phyloP scores from a whole-genome alignment of 1,284 basidiomycete species.

The Polyporus tsugae region DNA sequence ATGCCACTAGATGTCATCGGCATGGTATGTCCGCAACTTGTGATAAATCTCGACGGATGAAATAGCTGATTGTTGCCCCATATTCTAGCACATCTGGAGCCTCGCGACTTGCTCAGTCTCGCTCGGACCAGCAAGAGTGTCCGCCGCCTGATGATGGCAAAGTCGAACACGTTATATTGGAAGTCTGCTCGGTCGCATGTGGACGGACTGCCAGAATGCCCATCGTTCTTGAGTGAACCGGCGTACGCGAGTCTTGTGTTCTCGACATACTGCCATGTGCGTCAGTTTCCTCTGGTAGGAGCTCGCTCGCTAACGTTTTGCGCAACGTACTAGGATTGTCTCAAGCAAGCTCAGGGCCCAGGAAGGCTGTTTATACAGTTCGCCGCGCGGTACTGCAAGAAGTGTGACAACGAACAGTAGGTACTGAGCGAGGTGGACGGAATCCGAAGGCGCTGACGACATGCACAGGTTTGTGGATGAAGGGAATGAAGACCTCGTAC shows the following conservation, averaged over 20 bases:
- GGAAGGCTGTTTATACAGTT: not conserved
- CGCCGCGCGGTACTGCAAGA: not conserved
- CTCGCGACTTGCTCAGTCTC: conserved; percentile 55
- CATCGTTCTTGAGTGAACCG: conserved; percentile 36
- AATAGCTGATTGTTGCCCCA: conserved; percentile 31
- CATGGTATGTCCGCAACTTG: not conserved
- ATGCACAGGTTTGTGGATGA: too few relatives aligned
- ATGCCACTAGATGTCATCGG: conserved; percentile 17
- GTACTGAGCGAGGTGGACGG: not conserved
- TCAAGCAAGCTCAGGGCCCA: not conserved
- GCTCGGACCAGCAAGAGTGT: conserved; percentile 48
- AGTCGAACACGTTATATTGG: conserved; percentile 51
- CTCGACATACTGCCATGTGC: not conserved
- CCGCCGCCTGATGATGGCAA: conserved; percentile 48
- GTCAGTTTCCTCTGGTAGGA: not conserved
- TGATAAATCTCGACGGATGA: not conserved
- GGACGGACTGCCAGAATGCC: conserved; percentile 39
- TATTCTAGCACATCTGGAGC: conserved; percentile 55
- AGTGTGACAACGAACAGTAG: not conserved
- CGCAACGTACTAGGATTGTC: not conserved
- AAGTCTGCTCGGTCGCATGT: conserved; percentile 37
- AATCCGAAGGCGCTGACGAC: not conserved
- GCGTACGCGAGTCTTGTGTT: not conserved
- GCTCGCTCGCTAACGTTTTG: not conserved
- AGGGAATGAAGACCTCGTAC: too few relatives aligned